Conservation (phyloP, 139 green algal species). For the Coccomyxa sp. region DNA sequence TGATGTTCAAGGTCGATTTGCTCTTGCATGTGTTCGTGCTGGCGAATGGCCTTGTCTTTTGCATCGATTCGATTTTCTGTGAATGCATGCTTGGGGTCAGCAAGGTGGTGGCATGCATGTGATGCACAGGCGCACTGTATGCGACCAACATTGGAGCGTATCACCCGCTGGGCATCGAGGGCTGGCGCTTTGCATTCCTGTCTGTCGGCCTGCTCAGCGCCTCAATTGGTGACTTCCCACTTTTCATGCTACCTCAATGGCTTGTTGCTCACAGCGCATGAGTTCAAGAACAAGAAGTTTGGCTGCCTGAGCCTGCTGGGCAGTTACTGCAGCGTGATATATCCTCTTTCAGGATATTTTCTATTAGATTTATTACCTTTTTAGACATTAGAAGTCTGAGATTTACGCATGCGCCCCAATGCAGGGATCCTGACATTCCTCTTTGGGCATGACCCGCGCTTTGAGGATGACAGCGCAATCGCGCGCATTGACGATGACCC, state of each 20-base stretch:
- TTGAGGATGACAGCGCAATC: background rate
- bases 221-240: slow-evolving; percentile 27
- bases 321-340: background rate
- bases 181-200: slow-evolving; percentile 68
- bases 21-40: too few relatives aligned
- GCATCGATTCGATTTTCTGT: background rate
- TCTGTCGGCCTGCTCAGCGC: slow-evolving; percentile 42
- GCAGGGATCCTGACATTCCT: background rate
- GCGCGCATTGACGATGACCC: background rate
- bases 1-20: too few relatives aligned
- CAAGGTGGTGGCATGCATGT: background rate
- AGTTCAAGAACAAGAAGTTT: background rate
- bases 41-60: too few relatives aligned
- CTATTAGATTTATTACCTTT: too few relatives aligned
- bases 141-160: slow-evolving; percentile 64
- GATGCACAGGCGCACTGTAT: slow-evolving; percentile 35
- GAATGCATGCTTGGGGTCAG: background rate
- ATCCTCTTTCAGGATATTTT: too few relatives aligned
- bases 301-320: background rate
- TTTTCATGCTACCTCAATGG: too few relatives aligned
- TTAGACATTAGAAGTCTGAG: too few relatives aligned
- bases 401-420: background rate
- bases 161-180: slow-evolving; percentile 43
- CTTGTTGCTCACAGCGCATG: slow-evolving; percentile 4
- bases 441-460: background rate